These are phyloP conservation scores for Aspergillus sclerotialis DNA, from an alignment of 2,329 filamentous ascomycete genomes.

Conservation along the genomic window DNA sequence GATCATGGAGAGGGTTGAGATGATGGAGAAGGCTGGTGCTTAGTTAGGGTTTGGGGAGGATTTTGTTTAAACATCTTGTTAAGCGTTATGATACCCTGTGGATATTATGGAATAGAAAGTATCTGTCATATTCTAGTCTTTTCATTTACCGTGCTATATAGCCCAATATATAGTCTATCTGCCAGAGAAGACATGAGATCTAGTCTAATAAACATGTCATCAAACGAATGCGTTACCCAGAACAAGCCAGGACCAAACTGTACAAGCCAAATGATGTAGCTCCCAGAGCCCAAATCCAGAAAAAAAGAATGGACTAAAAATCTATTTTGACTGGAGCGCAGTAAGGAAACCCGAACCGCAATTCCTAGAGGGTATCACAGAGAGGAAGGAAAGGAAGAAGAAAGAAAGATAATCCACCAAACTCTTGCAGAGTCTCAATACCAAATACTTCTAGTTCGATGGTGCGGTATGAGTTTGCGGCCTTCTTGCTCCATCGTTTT, in stretches of 20 bases:
- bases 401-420: not conserved
- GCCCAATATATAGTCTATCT: not conserved
- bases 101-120: not conserved
- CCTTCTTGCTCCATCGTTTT: conserved; percentile 69
- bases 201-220: not conserved
- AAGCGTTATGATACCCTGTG: not conserved
- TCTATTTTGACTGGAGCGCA: not conserved
- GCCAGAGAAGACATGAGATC: not conserved
- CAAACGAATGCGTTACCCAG: not conserved
- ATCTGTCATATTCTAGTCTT: not conserved
- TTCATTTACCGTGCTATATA: not conserved
- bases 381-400: conserved; percentile 1
- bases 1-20: conserved; percentile 32
- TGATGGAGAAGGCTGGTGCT: conserved; percentile 26
- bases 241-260: not conserved
- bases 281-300: not conserved
- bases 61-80: not conserved
- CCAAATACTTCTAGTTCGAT: conserved; percentile 90
- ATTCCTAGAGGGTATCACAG: conserved; percentile 1
- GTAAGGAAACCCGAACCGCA: not conserved
- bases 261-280: not conserved
- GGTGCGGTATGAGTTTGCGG: conserved; percentile 61
- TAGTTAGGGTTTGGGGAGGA: not conserved
- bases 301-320: not conserved
- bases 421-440: conserved; percentile 49